Base-by-base conservation (phyloP, 2,329 filamentous ascomycete genomes). In the Chalaropsis thielavioides region DNA sequence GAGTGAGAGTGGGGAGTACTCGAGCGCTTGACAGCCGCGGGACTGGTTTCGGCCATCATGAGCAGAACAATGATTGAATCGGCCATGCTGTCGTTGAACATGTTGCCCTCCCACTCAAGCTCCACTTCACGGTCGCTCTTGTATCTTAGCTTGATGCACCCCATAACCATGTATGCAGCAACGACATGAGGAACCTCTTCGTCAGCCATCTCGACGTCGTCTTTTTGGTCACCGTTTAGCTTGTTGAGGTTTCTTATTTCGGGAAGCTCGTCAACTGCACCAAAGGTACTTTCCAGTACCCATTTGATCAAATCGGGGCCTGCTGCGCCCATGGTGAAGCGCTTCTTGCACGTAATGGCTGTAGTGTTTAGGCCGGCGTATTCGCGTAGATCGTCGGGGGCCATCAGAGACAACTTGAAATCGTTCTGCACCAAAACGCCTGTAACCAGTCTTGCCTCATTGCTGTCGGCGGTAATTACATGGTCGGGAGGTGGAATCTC, bases 301-400 rank as follows among this genome's bases (percentile, higher is more conserved):
- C 94, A 99, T 71, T 86, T 87, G 69, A 99, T 92, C 51, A 99
- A 80, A 64, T 96, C 92, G 64, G 95, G 83, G 63, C 92, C 92
- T 0, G 92, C 94, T 2, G 92, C 90, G 69, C 85, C 91, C 10
- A 99, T 82, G 0, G 85, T 92, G 67, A 99, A 82, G 67, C 90
- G 88, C 74, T 99, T 92, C 70, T 90, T 91, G 79, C 94, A 99
- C 17, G 87, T 84, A 66, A 99, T 92, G 0, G 89, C 95, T 0
- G 94, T 97, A 0, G 94, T 97, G 2, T 91, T 96, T 38, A 99
- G 78, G n/a, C 94, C 94, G 0, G 94, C 94, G 73, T 96, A 99
- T 75, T 99, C 94, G 67, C 91, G 86, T 41, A 99, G 80, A 73
- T 99, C 94, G 70, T 97, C 94, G 0, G 94, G 92, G 0, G 92